A percentile compares a stretch with the other conserved stretches of the same genome.
Conservation (phyloP, 2,329 filamentous ascomycete genomes). For the Fusarium nurragi region DNA sequence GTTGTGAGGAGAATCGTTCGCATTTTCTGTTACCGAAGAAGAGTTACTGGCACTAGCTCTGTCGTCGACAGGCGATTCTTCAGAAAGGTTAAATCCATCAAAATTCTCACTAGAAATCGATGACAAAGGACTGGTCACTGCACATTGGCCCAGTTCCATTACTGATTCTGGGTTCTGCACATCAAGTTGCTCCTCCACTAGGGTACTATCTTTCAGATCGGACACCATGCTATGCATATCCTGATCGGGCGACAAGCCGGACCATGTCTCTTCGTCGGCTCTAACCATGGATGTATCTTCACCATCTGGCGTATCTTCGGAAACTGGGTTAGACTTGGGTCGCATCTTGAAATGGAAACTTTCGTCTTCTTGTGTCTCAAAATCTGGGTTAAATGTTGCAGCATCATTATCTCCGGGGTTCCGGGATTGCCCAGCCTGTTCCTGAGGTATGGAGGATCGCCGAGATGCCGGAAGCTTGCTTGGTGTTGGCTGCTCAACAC, state of each 20-base stretch:
- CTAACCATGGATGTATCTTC: background rate
- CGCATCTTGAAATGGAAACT: slow-evolving; percentile 48
- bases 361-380: slow-evolving; percentile 47
- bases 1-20: background rate
- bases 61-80: background rate
- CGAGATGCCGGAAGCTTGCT: background rate
- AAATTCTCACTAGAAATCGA: slow-evolving; percentile 29
- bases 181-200: background rate
- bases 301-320: background rate
- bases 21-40: background rate
- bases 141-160: background rate
- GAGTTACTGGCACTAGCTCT: background rate
- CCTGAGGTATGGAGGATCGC: background rate
- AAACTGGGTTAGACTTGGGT: background rate
- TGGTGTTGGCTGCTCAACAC: slow-evolving; percentile 11
- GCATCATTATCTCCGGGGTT: background rate
- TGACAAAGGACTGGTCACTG: slow-evolving; percentile 27
- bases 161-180: background rate
- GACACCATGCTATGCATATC: slow-evolving; percentile 3
- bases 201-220: background rate
- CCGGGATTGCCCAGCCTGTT: too few species aligned
- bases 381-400: background rate
- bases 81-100: slow-evolving; percentile 3
- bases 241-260: slow-evolving; percentile 23
- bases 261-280: slow-evolving; percentile 29